Percentiles rank a stretch among this genome's conserved stretches.
Conservation (phyloP, 1,139 yeast genomes). For the Protomyces arabidopsidicola region DNA sequence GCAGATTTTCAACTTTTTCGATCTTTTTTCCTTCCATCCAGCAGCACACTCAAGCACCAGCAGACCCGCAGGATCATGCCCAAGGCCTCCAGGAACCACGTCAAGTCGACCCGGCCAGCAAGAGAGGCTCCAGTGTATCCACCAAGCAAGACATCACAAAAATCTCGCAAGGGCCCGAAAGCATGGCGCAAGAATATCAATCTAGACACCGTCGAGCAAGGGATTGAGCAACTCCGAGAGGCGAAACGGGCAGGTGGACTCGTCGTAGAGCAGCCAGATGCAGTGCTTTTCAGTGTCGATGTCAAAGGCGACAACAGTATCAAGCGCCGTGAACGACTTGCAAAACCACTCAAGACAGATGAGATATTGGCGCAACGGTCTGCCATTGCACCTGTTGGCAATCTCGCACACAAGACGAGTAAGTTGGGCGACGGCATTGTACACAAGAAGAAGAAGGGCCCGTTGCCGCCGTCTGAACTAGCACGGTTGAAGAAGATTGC, state of each 20-base stretch:
- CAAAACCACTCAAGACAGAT: slow-evolving; percentile 53
- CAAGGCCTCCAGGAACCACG: slow-evolving; percentile 21
- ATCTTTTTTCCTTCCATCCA: neutral
- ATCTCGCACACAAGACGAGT: slow-evolving; percentile 35
- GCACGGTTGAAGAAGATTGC: slow-evolving; percentile 69
- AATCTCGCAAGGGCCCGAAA: slow-evolving; percentile 85
- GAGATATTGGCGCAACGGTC: slow-evolving; percentile 76
- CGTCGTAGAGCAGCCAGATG: slow-evolving; percentile 23
- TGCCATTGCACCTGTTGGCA: slow-evolving; percentile 59
- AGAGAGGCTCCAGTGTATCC: slow-evolving; percentile 22
- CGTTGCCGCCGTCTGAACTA: slow-evolving; percentile 64
- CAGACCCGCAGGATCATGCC: neutral
- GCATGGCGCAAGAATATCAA: slow-evolving; percentile 97
- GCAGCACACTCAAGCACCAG: too few species aligned
- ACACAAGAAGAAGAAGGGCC: slow-evolving; percentile 50
- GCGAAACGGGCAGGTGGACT: slow-evolving; percentile 53
- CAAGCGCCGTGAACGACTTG: slow-evolving; percentile 42
- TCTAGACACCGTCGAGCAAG: slow-evolving; percentile 66
- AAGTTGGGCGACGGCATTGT: slow-evolving; percentile 38
- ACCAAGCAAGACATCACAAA: slow-evolving; percentile 43
- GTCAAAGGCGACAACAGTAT: slow-evolving; percentile 53
- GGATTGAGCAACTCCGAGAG: slow-evolving; percentile 65
- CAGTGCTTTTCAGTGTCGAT: slow-evolving; percentile 67
- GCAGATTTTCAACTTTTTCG: neutral
- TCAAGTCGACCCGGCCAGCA: slow-evolving; percentile 6